Conservation (phyloP, 148 eudicot species). For the Talinum fruticosum region DNA sequence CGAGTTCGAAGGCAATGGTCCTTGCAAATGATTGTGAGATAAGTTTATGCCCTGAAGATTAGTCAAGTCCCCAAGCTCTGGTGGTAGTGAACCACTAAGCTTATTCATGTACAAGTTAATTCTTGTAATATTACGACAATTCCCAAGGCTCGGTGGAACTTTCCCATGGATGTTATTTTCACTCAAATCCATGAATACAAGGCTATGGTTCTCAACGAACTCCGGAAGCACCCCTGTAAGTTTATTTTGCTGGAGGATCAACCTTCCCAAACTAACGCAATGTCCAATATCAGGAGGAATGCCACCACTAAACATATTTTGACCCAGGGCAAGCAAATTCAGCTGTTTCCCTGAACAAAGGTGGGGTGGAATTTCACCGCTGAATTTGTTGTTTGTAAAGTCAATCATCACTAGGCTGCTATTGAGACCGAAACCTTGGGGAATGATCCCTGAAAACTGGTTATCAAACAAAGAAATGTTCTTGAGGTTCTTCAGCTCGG, state of each 20-base stretch:
- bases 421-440: conserved; percentile 61
- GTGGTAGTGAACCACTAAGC: conserved; percentile 52
- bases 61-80: conserved; percentile 48
- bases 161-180: conserved; percentile 44
- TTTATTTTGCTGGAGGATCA: conserved; percentile 55
- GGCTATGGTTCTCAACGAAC: conserved; percentile 37
- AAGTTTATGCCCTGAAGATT: conserved; percentile 48
- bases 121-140: conserved; percentile 37
- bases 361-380: conserved; percentile 62
- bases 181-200: conserved; percentile 55
- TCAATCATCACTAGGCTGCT: conserved; percentile 49
- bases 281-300: conserved; percentile 67
- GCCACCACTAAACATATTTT: conserved; percentile 51
- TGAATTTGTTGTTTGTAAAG: conserved; percentile 58
- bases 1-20: conserved; percentile 54
- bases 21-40: conserved; percentile 55
- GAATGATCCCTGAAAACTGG: conserved; percentile 60
- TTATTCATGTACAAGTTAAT: conserved; percentile 54
- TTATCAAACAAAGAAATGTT: conserved; percentile 58
- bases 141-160: conserved; percentile 50
- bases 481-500: conserved; percentile 45
- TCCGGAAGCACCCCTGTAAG: conserved; percentile 63
- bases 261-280: conserved; percentile 53
- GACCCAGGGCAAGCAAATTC: conserved; percentile 45
- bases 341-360: conserved; percentile 56